Percentiles rank a stretch among this genome's conserved stretches.
Evolutionary conservation across 352 stramenopile genomes (phyloP).

Genomic region (Synura sp.): DNA sequence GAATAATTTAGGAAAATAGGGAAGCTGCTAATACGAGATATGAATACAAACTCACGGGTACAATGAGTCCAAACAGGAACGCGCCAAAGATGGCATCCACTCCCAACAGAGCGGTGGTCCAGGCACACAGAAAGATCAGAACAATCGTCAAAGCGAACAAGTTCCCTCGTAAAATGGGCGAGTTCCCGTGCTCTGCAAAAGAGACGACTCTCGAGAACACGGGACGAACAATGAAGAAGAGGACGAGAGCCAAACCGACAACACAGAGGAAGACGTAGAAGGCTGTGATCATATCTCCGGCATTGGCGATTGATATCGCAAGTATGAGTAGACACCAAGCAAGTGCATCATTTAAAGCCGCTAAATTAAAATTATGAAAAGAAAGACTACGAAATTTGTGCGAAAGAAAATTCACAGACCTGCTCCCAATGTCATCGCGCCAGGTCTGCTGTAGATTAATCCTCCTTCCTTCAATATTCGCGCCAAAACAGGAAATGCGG

Average conservation of each 20-base stretch:
- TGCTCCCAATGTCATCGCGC: slow-evolving; percentile 42
- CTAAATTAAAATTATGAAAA: no score
- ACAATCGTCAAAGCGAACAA: background rate
- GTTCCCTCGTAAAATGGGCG: no score
- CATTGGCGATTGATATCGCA: slow-evolving; percentile 41
- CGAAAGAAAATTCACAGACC: no score
- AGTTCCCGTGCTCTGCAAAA: no score
- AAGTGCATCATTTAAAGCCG: slow-evolving; percentile 42
- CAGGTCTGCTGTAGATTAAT: slow-evolving; percentile 31
- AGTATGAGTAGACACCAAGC: slow-evolving; percentile 41
- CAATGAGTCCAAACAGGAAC: slow-evolving; percentile 43
- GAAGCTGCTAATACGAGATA: no score
- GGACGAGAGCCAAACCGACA: no score
- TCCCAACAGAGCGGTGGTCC: background rate
- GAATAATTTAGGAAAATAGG: no score
- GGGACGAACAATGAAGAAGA: no score
- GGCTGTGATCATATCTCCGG: slow-evolving; percentile 7
- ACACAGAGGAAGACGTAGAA: slow-evolving; percentile 41
- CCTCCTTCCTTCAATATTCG: slow-evolving; percentile 40
- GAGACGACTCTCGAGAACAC: no score
- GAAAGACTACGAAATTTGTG: no score
- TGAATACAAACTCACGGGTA: no score
- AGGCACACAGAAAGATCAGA: background rate
- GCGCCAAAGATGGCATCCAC: slow-evolving; percentile 42
- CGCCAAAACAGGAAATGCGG: slow-evolving; percentile 42